Base-by-base conservation (phyloP, 352 stramenopile genomes). In the Pythium aristosporum region DNA sequence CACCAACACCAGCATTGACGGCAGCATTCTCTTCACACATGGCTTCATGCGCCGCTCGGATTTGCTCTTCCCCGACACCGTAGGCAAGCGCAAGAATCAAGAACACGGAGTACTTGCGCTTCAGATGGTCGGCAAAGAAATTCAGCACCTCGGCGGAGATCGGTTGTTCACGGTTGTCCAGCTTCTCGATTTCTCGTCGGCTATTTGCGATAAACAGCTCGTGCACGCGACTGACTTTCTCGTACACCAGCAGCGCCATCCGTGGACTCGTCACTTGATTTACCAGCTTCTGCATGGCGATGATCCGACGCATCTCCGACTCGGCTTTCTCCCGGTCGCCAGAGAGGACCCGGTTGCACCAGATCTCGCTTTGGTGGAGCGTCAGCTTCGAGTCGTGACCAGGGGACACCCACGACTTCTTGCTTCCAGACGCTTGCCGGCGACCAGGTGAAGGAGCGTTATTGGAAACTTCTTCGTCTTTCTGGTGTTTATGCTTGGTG, bases 21-120 rank as follows among this genome's bases (percentile, higher is more conserved):
- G 86, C 82, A 0, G 76, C 80, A 20, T 93, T 95, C 63, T 95
- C 86, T 55, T 72, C 68, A 59, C 86, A 95, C 86, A 95, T 95
- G 4, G 68, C 61, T 62, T 95, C 86, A 30, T 95, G 86, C 0
- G 86, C 86, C 21, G 88, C 73, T 21, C 86, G 86, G 51, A 95
- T 95, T 47, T 92, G 75, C 28, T 87, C 80, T 62, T 95, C 86
- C 28, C 78, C 68, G 5, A 93, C 77, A 10, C 84, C 86, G 57
- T 91, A 89, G 16, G 82, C 79, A 18, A 95, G 67, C 9, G 86
- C 86, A 13, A 95, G 67, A 23, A 93, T 95, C 36, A 95, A 69
- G 54, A 95, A 95, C 23, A 95, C 86, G 2, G 86, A 90, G 57
- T 95, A 95, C 36, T 95, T 95, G 39, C 86, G 76, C 66, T 95